A percentile compares a stretch with the other conserved stretches of the same genome.
Evolutionary conservation across 2,329 filamentous ascomycete genomes (phyloP).

Genomic region (Pestalotiopsis sp.): DNA sequence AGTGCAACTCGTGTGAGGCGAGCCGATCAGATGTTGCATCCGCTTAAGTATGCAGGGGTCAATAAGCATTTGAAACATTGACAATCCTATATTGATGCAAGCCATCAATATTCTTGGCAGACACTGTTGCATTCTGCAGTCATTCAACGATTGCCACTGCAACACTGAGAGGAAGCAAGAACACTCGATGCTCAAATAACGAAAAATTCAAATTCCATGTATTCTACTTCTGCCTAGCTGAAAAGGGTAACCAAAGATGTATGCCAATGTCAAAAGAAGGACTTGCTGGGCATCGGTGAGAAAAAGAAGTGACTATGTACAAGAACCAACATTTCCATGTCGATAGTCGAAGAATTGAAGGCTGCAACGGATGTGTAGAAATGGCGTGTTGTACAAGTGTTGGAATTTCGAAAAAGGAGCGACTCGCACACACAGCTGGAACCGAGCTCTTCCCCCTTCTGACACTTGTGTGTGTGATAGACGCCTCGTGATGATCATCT

Average conservation of each 20-base stretch:
- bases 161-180: not conserved
- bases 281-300: not conserved
- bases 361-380: slow-evolving; percentile 1
- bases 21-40: not conserved
- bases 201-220: slow-evolving; percentile 6
- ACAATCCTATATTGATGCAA: not conserved
- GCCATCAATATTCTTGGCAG: not conserved
- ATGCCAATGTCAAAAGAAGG: slow-evolving; percentile 1
- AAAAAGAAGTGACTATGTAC: slow-evolving; percentile 9
- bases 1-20: not conserved
- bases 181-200: not conserved
- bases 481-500: not conserved
- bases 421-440: not conserved
- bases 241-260: not conserved
- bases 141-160: not conserved
- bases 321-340: slow-evolving; percentile 3
- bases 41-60: not conserved
- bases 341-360: slow-evolving; percentile 7
- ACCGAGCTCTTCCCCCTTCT: not conserved
- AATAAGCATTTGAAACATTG: not conserved
- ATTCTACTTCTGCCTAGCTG: slow-evolving; percentile 7
- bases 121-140: not conserved
- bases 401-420: not conserved
- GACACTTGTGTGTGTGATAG: not conserved
- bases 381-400: slow-evolving; percentile 8